A percentile compares a stretch with the other conserved stretches of the same genome.
phyloP scores from a whole-genome alignment of 495 filamentous ascomycete genomes.

The Neurospora pannonica region DNA sequence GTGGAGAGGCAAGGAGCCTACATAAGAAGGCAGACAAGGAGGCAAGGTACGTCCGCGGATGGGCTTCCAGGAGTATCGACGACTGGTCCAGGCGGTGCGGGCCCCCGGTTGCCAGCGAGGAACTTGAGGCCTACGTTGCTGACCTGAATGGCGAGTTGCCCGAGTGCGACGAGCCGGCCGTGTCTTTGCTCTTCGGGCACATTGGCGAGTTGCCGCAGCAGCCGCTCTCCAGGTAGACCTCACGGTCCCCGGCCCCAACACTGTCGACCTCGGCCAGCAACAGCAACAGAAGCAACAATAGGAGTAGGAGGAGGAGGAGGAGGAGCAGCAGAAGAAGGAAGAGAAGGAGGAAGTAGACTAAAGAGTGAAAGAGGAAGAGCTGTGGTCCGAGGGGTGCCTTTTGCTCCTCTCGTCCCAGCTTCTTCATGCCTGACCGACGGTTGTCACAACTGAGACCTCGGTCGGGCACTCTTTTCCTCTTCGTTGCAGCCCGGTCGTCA shows the following conservation, averaged over 20 bases:
- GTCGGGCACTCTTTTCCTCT: too few species aligned
- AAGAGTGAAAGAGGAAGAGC: too few species aligned
- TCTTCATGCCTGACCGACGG: too few species aligned
- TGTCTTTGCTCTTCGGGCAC: not conserved
- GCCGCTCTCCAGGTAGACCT: not conserved
- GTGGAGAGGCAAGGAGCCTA: not conserved
- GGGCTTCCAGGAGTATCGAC: not conserved
- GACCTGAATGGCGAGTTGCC: not conserved
- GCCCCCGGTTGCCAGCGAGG: not conserved
- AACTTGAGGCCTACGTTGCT: not conserved
- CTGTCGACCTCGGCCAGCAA: not conserved
- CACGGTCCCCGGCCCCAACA: not conserved
- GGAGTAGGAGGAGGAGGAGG: too few species aligned
- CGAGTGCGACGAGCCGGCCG: not conserved
- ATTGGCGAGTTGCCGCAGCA: not conserved
- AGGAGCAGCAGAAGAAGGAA: too few species aligned
- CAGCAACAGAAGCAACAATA: not conserved
- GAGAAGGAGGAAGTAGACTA: too few species aligned
- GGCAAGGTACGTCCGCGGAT: not conserved
- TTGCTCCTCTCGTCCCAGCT: too few species aligned
- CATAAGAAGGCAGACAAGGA: not conserved
- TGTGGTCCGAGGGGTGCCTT: too few species aligned
- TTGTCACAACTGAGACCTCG: too few species aligned
- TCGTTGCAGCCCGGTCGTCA: too few species aligned
- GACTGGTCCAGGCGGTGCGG: not conserved